Base-by-base conservation (phyloP, 2,329 filamentous ascomycete genomes). In the Magnaporthiopsis rhizophila region DNA sequence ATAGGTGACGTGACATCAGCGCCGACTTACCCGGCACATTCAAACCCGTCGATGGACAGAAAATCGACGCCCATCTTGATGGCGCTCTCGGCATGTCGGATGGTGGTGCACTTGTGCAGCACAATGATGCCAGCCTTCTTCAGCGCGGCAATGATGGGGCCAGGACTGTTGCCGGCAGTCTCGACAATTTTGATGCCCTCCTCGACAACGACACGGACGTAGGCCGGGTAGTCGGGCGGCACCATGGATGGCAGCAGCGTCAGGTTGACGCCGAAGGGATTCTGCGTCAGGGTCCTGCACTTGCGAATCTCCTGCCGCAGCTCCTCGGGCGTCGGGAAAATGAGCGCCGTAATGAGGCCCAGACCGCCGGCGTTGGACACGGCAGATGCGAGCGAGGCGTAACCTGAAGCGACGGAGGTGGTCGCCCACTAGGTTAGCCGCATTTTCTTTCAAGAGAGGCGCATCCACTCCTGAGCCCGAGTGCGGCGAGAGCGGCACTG, bases 31-130 rank as follows among this genome's bases (percentile, higher is more conserved):
- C 84, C 95, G 58, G 92, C 95, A 79, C 95, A 99, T 78, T 99
- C 95, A 74, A 99, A 98, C 58, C 95, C 95, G 74, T 99, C 95
- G 71, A 99, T 98, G 69, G 89, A 93, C 65, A 99, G 80, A 78
- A 99, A 98, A 77, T 99, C 95, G 5, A 97, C 95, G 68, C 95
- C 95, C 56, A 98, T 87, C 78, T 96, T 97, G 65, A 96, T 84
- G 61, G 95, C 95, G 69, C 89, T 92, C 76, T 92, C 86, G 26
- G 95, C 95, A 75, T 99, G 95, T 64, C 92, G 83, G 78, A 99
- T 96, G 6, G 92, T 96, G 11, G 95, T 99, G 82, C 95, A 98
- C 80, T 99, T 99, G 85, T 99, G 95, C 65, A 99, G 81, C 70
- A 99, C 87, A 64, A 85, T 94, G 71, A 86, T 85, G 65, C 86